A percentile compares a stretch with the other conserved stretches of the same genome.
Evolutionary conservation across 768 basidiomycete genomes (phyloP).

Genomic region (Lactifluus piperatus): DNA sequence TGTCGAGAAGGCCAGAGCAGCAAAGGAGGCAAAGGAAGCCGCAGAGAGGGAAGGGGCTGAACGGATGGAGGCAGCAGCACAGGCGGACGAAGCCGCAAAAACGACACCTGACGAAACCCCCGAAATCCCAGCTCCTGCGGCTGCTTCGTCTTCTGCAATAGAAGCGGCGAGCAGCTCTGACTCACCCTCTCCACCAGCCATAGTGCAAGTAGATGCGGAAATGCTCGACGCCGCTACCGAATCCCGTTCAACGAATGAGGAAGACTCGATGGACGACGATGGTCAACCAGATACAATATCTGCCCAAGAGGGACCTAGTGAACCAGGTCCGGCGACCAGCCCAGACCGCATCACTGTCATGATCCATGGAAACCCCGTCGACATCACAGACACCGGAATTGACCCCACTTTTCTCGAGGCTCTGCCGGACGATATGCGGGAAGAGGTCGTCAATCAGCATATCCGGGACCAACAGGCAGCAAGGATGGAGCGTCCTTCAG

Average conservation of each 20-base stretch:
- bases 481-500: conserved; percentile 60
- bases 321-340: conserved; percentile 29
- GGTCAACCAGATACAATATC: conserved; percentile 9
- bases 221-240: conserved; percentile 36
- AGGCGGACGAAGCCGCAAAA: conserved; percentile 32
- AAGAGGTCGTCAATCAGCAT: conserved; percentile 96
- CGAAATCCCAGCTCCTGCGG: conserved; percentile 21
- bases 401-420: conserved; percentile 98
- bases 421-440: conserved; percentile 96
- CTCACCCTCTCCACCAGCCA: conserved; percentile 29
- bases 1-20: conserved; percentile 45
- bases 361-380: conserved; percentile 88
- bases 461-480: conserved; percentile 85
- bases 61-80: conserved; percentile 28
- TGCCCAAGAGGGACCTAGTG: conserved; percentile 19
- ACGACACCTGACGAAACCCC: conserved; percentile 27
- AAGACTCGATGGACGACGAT: conserved; percentile 9
- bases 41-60: conserved; percentile 46
- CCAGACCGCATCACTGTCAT: conserved; percentile 72
- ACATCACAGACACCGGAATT: conserved; percentile 98
- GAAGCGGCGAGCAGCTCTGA: conserved; percentile 24
- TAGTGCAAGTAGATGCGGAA: conserved; percentile 38
- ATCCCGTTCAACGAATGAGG: conserved; percentile 1
- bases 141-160: background rate
- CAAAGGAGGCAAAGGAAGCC: conserved; percentile 35